Conservation (phyloP, 176 grass and related monocot genomes). For the Eragrostis nindensis region DNA sequence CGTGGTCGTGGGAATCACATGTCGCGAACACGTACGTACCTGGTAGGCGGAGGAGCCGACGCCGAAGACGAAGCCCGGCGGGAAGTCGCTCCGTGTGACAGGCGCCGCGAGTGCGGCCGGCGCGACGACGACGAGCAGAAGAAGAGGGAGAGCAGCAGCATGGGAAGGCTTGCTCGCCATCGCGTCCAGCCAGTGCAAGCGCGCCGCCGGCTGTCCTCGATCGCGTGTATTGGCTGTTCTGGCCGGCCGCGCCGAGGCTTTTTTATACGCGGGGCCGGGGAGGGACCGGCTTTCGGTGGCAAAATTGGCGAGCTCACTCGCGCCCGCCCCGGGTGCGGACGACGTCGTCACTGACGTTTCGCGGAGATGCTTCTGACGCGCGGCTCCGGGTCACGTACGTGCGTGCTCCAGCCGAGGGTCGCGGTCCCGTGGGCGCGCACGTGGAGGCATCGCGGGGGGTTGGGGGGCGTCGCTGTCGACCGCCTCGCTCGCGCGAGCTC, state of each 20-base stretch:
- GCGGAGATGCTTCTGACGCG: background rate
- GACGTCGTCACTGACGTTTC: constrained; percentile 34
- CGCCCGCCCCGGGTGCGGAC: background rate
- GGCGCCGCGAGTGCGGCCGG: background rate
- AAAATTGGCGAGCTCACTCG: background rate
- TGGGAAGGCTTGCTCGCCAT: background rate
- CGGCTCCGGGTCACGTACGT: too few species aligned
- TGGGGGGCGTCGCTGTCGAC: too few species aligned
- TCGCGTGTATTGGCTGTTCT: too few species aligned
- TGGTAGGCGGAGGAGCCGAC: constrained; percentile 76
- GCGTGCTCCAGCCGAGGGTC: too few species aligned
- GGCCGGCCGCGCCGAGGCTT: background rate
- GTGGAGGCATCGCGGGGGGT: background rate
- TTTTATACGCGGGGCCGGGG: background rate
- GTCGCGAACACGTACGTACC: constrained; percentile 30
- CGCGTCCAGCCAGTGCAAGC: background rate
- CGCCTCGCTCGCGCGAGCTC: background rate
- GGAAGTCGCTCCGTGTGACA: constrained; percentile 61
- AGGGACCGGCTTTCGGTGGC: background rate
- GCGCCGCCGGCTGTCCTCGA: background rate
- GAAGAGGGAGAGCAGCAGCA: background rate
- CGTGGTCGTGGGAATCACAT: too few species aligned
- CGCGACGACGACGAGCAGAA: background rate
- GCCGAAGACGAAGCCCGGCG: constrained; percentile 62
- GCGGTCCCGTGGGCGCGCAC: background rate